Evolutionary conservation across 1,139 yeast species (phyloP).

Genomic region (Blastobotrys niveus): DNA sequence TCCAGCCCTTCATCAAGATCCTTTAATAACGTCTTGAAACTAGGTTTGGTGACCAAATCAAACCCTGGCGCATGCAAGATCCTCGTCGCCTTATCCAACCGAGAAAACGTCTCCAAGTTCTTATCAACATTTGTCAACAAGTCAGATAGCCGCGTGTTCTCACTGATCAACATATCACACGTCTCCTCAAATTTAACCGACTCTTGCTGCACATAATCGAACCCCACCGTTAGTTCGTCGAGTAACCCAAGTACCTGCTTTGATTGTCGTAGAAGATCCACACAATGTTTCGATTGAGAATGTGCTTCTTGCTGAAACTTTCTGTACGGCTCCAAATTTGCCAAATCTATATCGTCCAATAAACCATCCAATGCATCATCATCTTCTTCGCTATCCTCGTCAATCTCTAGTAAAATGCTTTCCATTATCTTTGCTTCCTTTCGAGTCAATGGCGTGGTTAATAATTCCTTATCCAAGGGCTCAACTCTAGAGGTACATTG

Average conservation of each 20-base stretch:
- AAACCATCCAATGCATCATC: constrained; percentile 11
- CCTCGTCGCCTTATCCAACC: constrained; percentile 63
- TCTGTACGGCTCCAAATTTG: constrained; percentile 23
- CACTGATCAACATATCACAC: constrained; percentile 49
- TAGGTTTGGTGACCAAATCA: constrained; percentile 50
- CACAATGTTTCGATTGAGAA: constrained; percentile 32
- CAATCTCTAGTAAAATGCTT: not conserved
- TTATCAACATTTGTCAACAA: constrained; percentile 47
- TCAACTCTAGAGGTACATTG: not conserved
- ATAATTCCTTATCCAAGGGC: not conserved
- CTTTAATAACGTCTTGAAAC: constrained; percentile 47
- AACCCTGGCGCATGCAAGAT: constrained; percentile 67
- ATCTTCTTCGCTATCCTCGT: constrained; percentile 10
- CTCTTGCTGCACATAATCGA: constrained; percentile 52
- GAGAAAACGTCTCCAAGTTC: constrained; percentile 58
- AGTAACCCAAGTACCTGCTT: constrained; percentile 41
- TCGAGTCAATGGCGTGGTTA: constrained; percentile 16
- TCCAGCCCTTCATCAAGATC: constrained; percentile 56
- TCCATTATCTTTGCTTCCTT: constrained; percentile 8
- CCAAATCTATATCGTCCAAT: constrained; percentile 26
- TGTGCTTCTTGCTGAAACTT: constrained; percentile 30
- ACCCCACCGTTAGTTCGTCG: constrained; percentile 43
- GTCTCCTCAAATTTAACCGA: constrained; percentile 59
- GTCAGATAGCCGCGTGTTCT: constrained; percentile 43
- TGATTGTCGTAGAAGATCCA: constrained; percentile 40